These are phyloP conservation scores for Peronospora tabacina DNA, from an alignment of 352 stramenopile genomes.

Conservation along the genomic window DNA sequence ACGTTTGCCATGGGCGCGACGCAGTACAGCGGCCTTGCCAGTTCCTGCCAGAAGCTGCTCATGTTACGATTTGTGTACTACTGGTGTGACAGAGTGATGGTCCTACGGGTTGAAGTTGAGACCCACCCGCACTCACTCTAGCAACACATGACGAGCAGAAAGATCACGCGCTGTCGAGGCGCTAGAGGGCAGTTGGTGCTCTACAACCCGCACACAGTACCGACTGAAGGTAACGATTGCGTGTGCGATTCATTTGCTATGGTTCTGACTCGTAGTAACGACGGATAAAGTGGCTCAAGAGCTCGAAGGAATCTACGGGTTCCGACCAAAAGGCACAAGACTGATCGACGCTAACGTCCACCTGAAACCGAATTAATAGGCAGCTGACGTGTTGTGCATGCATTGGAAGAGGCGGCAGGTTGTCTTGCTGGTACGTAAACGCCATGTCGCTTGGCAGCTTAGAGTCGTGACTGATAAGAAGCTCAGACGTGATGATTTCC, in stretches of 20 bases:
- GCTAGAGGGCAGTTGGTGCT: constrained; percentile 43
- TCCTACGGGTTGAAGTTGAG: constrained; percentile 34
- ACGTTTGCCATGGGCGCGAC: constrained; percentile 84
- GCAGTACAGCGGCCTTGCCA: constrained; percentile 67
- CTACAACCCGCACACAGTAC: constrained; percentile 50
- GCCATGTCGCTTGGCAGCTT: background rate
- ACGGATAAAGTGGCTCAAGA: constrained; percentile 39
- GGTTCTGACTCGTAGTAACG: constrained; percentile 1
- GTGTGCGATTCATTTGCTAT: background rate
- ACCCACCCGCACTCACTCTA: background rate
- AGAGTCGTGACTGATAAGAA: constrained; percentile 1
- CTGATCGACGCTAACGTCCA: background rate
- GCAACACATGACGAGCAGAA: constrained; percentile 15
- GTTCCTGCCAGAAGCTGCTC: constrained; percentile 48
- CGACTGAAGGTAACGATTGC: constrained; percentile 30
- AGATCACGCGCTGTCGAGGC: constrained; percentile 36
- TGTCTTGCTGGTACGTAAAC: constrained; percentile 41
- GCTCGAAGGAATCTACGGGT: constrained; percentile 45
- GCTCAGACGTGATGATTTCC: constrained; percentile 67
- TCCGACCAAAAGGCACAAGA: constrained; percentile 34
- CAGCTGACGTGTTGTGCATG: background rate
- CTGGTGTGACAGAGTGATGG: constrained; percentile 28
- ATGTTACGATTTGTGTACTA: constrained; percentile 13
- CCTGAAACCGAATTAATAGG: background rate
- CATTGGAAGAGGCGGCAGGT: constrained; percentile 31